Evolutionary conservation across 2,329 filamentous ascomycete genomes (phyloP).

Genomic region (Aureobasidium melanogenum): DNA sequence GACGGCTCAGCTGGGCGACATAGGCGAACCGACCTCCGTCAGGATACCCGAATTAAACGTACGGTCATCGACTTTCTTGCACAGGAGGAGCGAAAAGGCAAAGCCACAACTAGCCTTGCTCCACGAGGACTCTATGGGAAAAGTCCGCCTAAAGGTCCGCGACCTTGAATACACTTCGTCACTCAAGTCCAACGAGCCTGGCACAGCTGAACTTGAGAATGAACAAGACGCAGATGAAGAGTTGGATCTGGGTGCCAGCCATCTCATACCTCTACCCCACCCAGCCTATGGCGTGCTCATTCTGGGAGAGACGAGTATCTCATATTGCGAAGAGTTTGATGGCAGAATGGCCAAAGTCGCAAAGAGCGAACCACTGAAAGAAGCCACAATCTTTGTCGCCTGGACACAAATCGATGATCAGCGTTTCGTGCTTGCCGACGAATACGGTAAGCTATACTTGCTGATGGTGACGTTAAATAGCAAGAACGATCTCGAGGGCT

Average conservation of each 20-base stretch:
- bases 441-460: conserved; percentile 80
- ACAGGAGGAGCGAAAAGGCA: conserved; percentile 36
- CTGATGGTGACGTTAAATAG: conserved; percentile 63
- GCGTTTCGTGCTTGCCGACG: conserved; percentile 81
- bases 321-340: conserved; percentile 70
- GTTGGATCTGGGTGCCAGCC: conserved; percentile 51
- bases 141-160: conserved; percentile 46
- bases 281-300: conserved; percentile 44
- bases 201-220: conserved; percentile 46
- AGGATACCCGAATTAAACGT: conserved; percentile 60
- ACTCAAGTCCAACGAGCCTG: conserved; percentile 35
- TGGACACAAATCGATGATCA: conserved; percentile 80
- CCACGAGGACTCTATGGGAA: conserved; percentile 53
- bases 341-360: not conserved
- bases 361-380: conserved; percentile 56
- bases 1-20: conserved; percentile 42
- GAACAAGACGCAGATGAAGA: conserved; percentile 42
- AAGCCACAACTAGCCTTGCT: conserved; percentile 55
- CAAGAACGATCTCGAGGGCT: conserved; percentile 58
- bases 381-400: conserved; percentile 79
- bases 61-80: conserved; percentile 56
- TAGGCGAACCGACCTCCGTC: conserved; percentile 53
- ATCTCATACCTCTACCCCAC: conserved; percentile 52
- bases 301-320: conserved; percentile 57
- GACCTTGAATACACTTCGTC: conserved; percentile 45